Percentiles rank a stretch among this genome's conserved stretches.
phyloP scores from a whole-genome alignment of 306 rosid genomes.

The Trichosanthes truncata region DNA sequence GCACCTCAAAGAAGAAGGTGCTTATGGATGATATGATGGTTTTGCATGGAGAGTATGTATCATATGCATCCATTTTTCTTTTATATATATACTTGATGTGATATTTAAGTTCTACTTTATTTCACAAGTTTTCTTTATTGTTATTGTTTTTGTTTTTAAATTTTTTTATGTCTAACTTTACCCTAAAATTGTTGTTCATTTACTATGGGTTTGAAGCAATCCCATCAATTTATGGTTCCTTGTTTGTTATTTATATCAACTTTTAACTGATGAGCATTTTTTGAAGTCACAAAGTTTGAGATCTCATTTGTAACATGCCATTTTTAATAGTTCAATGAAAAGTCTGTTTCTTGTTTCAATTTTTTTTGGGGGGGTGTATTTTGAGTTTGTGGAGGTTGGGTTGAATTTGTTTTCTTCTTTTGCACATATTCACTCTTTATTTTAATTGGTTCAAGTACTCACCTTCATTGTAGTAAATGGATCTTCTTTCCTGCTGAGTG shows the following conservation, averaged over 20 bases:
- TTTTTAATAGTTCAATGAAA: too few relatives aligned
- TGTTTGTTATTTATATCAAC: neutral
- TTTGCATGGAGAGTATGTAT: slow-evolving; percentile 97
- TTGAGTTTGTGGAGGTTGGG: too few relatives aligned
- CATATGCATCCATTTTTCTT: slow-evolving; percentile 12
- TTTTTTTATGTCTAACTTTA: neutral
- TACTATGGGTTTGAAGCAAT: neutral
- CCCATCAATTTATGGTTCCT: neutral
- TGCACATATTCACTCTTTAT: too few relatives aligned
- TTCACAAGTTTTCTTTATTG: neutral
- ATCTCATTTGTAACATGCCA: too few relatives aligned
- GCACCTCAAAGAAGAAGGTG: slow-evolving; percentile 78
- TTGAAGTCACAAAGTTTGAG: neutral
- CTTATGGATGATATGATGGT: slow-evolving; percentile 93
- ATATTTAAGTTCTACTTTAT: neutral
- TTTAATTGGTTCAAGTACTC: neutral
- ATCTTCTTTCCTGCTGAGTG: slow-evolving; percentile 9
- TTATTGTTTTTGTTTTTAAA: neutral
- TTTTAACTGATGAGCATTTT: neutral
- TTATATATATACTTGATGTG: neutral
- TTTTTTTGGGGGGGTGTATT: too few relatives aligned
- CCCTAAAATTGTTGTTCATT: neutral
- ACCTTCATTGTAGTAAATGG: neutral
- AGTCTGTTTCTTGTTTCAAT: too few relatives aligned
- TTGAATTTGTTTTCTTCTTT: too few relatives aligned